Conservation (phyloP, 2,329 filamentous ascomycete species). For the Aureobasidium vineae region DNA sequence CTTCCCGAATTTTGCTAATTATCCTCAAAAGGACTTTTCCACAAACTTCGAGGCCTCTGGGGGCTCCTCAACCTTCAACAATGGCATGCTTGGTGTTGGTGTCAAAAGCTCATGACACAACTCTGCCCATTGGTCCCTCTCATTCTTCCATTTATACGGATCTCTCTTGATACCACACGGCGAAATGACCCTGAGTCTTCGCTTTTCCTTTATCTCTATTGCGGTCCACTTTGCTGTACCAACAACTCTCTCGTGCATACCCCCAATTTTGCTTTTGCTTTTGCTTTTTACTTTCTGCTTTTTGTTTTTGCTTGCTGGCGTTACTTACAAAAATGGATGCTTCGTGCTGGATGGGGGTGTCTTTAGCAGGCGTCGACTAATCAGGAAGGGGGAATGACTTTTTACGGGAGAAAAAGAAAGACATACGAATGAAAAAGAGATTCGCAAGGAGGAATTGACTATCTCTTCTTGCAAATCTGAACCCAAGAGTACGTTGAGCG, state of each 20-base stretch:
- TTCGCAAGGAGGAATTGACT: slow-evolving; percentile 5
- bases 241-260: slow-evolving; percentile 22
- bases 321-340: slow-evolving; percentile 23
- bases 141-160: background rate
- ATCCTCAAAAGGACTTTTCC: slow-evolving; percentile 13
- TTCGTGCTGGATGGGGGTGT: slow-evolving; percentile 13
- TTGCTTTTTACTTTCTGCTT: background rate
- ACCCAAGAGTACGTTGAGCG: background rate
- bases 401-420: background rate
- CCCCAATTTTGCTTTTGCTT: background rate
- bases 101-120: slow-evolving; percentile 24
- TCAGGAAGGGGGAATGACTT: background rate
- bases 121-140: background rate
- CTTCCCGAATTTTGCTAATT: slow-evolving; percentile 1
- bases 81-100: slow-evolving; percentile 22
- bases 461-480: background rate
- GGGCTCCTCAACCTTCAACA: slow-evolving; percentile 7
- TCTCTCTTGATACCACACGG: slow-evolving; percentile 17
- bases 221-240: slow-evolving; percentile 22
- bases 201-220: background rate
- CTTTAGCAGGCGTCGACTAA: slow-evolving; percentile 20
- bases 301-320: background rate
- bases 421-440: slow-evolving; percentile 2
- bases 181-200: background rate
- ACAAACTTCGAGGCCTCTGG: slow-evolving; percentile 20